phyloP scores from a whole-genome alignment of 2,329 filamentous ascomycete species.

The Fusarium albosuccineum region DNA sequence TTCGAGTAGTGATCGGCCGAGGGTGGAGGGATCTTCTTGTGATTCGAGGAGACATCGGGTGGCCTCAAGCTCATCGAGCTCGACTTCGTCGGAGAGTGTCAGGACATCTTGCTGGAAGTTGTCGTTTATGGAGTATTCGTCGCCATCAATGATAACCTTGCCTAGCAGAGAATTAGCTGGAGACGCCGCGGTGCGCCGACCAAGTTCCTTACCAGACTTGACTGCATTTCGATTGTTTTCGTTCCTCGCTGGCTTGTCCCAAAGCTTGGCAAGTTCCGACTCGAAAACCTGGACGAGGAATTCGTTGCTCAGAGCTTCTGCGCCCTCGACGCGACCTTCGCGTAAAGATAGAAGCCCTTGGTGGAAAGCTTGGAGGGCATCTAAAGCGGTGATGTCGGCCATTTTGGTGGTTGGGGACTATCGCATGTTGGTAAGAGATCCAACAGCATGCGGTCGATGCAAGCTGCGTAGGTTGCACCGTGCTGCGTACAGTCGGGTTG shows the following conservation, averaged over 20 bases:
- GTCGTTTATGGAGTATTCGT: constrained; percentile 84
- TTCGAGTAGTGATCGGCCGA: constrained; percentile 81
- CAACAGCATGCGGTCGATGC: constrained; percentile 35
- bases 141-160: constrained; percentile 78
- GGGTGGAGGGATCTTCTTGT: constrained; percentile 74
- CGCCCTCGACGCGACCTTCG: constrained; percentile 71
- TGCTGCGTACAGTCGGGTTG: constrained; percentile 39
- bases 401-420: constrained; percentile 66
- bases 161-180: constrained; percentile 62
- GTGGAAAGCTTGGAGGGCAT: constrained; percentile 85
- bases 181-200: constrained; percentile 14
- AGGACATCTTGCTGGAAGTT: constrained; percentile 88
- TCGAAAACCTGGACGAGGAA: constrained; percentile 79
- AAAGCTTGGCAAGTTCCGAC: constrained; percentile 78
- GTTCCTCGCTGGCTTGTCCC: constrained; percentile 79
- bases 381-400: constrained; percentile 80
- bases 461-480: constrained; percentile 43
- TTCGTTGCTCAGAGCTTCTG: constrained; percentile 77
- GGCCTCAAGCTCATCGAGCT: constrained; percentile 90
- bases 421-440: constrained; percentile 57
- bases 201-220: constrained; percentile 68
- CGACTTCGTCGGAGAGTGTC: constrained; percentile 86
- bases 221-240: constrained; percentile 80
- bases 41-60: constrained; percentile 81
- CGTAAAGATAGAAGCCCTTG: constrained; percentile 84